Conservation (phyloP, 768 basidiomycete genomes). For the Psilocybe cyanescens region DNA sequence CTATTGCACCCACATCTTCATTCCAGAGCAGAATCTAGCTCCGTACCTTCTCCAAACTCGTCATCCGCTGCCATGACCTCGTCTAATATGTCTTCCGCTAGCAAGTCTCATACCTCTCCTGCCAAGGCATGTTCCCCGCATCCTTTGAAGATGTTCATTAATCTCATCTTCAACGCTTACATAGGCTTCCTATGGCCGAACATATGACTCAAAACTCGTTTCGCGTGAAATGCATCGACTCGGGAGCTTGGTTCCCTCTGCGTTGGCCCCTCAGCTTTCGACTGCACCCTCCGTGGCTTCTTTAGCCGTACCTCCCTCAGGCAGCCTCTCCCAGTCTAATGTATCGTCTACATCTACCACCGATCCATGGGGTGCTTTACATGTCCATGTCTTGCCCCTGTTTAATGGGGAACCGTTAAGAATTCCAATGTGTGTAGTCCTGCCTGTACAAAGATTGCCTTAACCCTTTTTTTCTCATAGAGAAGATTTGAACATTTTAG, state of each 20-base stretch:
- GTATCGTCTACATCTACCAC: slow-evolving; percentile 47
- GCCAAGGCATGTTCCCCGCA: slow-evolving; percentile 42
- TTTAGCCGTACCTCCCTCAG: slow-evolving; percentile 44
- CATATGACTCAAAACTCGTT: slow-evolving; percentile 81
- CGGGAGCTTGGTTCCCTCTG: slow-evolving; percentile 58
- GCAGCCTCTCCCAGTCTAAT: slow-evolving; percentile 38
- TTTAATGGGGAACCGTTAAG: slow-evolving; percentile 91
- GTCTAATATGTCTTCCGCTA: slow-evolving; percentile 31
- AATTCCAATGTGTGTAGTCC: slow-evolving; percentile 61
- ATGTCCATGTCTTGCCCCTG: slow-evolving; percentile 86
- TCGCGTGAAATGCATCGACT: slow-evolving; percentile 87
- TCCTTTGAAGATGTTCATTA: neutral
- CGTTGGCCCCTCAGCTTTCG: slow-evolving; percentile 55
- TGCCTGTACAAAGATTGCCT: neutral
- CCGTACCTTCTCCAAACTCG: slow-evolving; percentile 25
- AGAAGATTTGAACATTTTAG: slow-evolving; percentile 87
- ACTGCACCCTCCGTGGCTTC: slow-evolving; percentile 54
- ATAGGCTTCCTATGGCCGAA: slow-evolving; percentile 64
- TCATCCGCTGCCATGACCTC: slow-evolving; percentile 37
- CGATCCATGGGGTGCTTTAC: slow-evolving; percentile 84
- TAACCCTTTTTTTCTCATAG: slow-evolving; percentile 36
- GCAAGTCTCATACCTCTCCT: slow-evolving; percentile 53
- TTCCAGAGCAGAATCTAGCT: slow-evolving; percentile 38
- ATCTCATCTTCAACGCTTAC: slow-evolving; percentile 12
- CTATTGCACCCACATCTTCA: slow-evolving; percentile 42